A percentile compares a stretch with the other conserved stretches of the same genome.
Evolutionary conservation across 2,329 filamentous ascomycete species (phyloP).

Genomic region (Didymosphaeria variabile): DNA sequence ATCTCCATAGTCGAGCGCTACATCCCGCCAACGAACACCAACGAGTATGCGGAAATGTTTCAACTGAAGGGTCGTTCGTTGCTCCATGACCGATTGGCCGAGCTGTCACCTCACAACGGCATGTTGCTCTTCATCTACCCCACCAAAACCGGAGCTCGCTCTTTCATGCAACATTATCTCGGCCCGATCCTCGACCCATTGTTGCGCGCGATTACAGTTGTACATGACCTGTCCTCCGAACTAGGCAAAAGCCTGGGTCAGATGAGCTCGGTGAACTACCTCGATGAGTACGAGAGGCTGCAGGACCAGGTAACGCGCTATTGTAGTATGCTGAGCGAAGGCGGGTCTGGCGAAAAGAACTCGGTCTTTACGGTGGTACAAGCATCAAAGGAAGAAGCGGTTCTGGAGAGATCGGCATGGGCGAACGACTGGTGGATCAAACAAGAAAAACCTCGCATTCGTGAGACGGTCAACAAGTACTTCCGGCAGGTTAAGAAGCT

Average conservation of each 20-base stretch:
- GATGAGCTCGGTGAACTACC: conserved; percentile 62
- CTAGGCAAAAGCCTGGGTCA: conserved; percentile 63
- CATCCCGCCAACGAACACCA: conserved; percentile 67
- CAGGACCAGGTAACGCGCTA: conserved; percentile 43
- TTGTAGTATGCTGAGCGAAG: conserved; percentile 40
- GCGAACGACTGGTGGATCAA: conserved; percentile 69
- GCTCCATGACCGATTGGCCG: conserved; percentile 67
- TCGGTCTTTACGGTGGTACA: conserved; percentile 58
- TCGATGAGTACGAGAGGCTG: conserved; percentile 65
- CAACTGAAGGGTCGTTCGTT: conserved; percentile 61
- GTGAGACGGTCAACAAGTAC: conserved; percentile 58
- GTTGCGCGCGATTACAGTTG: conserved; percentile 66
- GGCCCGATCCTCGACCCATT: conserved; percentile 69
- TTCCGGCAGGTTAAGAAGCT: conserved; percentile 56
- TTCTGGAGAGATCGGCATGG: conserved; percentile 64
- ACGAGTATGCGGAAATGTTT: conserved; percentile 69
- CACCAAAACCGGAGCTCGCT: conserved; percentile 64
- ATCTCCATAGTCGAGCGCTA: conserved; percentile 71
- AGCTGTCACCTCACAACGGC: conserved; percentile 66
- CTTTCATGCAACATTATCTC: conserved; percentile 68
- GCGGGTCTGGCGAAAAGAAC: conserved; percentile 38
- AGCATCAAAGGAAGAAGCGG: conserved; percentile 60
- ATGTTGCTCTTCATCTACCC: conserved; percentile 71
- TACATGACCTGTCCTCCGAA: conserved; percentile 67
- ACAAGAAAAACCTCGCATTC: conserved; percentile 68